These are phyloP conservation scores for Podospora comata DNA, from an alignment of 495 filamentous ascomycete species.

Conservation along the genomic window DNA sequence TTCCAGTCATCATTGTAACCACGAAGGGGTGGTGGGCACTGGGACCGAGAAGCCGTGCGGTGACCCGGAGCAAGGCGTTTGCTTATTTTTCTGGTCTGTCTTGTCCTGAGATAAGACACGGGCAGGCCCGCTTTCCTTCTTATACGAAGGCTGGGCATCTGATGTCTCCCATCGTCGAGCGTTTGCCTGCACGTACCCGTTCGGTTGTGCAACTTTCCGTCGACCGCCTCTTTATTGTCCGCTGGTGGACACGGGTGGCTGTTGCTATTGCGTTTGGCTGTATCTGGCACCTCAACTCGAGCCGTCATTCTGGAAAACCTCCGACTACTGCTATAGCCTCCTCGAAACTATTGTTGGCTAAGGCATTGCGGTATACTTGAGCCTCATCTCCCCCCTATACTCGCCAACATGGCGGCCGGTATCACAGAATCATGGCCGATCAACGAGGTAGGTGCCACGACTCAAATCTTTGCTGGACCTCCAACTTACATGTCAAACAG, in stretches of 20 bases:
- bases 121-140: not conserved
- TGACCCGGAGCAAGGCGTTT: not conserved
- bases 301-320: constrained; percentile 1
- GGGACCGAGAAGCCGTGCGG: not conserved
- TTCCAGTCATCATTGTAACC: not conserved
- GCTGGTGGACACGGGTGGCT: constrained; percentile 13
- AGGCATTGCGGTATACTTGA: constrained; percentile 6
- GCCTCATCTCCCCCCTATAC: not conserved
- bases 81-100: not conserved
- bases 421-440: constrained; percentile 53
- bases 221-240: constrained; percentile 21
- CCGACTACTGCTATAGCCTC: not conserved
- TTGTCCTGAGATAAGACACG: not conserved
- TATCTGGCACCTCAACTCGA: not conserved
- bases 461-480: not conserved
- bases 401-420: constrained; percentile 40
- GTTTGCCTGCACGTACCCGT: constrained; percentile 30
- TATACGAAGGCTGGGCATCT: constrained; percentile 5
- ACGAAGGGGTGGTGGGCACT: not conserved
- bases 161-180: not conserved
- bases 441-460: constrained; percentile 56
- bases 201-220: constrained; percentile 30
- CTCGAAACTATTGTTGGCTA: not conserved
- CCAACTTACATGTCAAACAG: constrained; percentile 21
- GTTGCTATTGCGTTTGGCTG: not conserved